A percentile compares a stretch with the other conserved stretches of the same genome.
phyloP scores from a whole-genome alignment of 441 rosid genomes.

The Theobroma grandiflorum region DNA sequence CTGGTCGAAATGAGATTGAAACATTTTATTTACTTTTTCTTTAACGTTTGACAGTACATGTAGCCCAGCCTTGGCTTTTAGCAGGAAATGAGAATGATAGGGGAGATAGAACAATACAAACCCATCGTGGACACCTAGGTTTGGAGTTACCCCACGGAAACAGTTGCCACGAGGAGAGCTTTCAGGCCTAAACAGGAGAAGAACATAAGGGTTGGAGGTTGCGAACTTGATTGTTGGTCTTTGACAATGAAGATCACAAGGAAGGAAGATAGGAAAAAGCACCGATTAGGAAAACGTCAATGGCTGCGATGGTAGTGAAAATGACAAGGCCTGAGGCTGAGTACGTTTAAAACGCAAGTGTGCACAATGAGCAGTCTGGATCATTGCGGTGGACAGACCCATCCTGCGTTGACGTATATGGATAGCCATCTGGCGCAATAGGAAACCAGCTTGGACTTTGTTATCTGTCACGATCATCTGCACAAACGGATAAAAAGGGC shows the following conservation, averaged over 20 bases:
- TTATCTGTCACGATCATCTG: background rate
- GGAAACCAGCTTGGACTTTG: background rate
- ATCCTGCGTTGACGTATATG: background rate
- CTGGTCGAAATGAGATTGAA: too few relatives aligned
- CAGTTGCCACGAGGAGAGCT: background rate
- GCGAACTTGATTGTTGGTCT: background rate
- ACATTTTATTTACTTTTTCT: too few relatives aligned
- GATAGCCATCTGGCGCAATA: background rate
- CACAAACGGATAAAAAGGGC: background rate
- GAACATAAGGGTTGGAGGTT: background rate
- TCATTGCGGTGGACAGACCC: background rate
- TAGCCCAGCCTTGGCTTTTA: background rate
- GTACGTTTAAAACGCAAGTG: background rate
- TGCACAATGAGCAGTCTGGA: background rate
- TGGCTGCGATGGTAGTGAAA: background rate
- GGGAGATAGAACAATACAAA: background rate
- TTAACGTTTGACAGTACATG: too few relatives aligned
- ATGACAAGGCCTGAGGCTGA: background rate
- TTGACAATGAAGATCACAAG: background rate
- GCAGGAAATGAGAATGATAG: background rate
- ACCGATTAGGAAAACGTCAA: background rate
- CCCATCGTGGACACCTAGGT: background rate
- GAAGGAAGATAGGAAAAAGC: background rate
- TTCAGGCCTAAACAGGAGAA: background rate
- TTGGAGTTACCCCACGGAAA: constrained; percentile 1